Percentiles rank a stretch among this genome's conserved stretches.
These are phyloP conservation scores for Globisporangium spinosum DNA, from an alignment of 352 stramenopile genomes.

Conservation along the genomic window DNA sequence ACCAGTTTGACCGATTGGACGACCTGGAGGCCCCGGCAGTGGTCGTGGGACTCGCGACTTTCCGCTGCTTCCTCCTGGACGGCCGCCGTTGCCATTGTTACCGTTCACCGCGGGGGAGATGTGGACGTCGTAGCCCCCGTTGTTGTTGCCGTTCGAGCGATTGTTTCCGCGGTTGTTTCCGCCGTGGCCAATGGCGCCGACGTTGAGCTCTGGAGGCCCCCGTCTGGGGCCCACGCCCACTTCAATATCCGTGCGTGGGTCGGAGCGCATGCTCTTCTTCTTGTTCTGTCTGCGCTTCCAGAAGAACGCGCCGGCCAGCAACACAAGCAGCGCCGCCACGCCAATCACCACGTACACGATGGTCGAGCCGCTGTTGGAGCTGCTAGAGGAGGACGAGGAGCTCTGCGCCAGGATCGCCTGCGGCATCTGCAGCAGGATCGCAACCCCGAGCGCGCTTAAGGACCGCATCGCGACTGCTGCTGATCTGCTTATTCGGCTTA, in stretches of 20 bases:
- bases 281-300: constrained; percentile 42
- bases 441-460: constrained; percentile 8
- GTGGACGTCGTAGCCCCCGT: constrained; percentile 18
- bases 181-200: constrained; percentile 6
- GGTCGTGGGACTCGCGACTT: constrained; percentile 2
- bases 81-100: not conserved
- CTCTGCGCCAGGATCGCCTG: constrained; percentile 6
- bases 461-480: constrained; percentile 1
- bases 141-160: constrained; percentile 1
- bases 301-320: constrained; percentile 45
- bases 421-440: constrained; percentile 14
- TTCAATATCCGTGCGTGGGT: not conserved
- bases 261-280: constrained; percentile 17
- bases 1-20: not conserved
- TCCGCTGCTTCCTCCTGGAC: not conserved
- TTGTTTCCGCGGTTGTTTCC: constrained; percentile 1
- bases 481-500: not conserved
- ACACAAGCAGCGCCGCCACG: constrained; percentile 46
- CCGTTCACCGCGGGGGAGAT: constrained; percentile 15
- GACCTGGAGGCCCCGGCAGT: not conserved
- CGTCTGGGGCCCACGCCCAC: not conserved
- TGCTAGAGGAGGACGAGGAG: constrained; percentile 19
- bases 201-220: not conserved
- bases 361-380: constrained; percentile 28
- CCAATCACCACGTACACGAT: constrained; percentile 60